These are phyloP conservation scores for Massarina eburnea DNA, from an alignment of 2,329 filamentous ascomycete genomes.

Conservation along the genomic window DNA sequence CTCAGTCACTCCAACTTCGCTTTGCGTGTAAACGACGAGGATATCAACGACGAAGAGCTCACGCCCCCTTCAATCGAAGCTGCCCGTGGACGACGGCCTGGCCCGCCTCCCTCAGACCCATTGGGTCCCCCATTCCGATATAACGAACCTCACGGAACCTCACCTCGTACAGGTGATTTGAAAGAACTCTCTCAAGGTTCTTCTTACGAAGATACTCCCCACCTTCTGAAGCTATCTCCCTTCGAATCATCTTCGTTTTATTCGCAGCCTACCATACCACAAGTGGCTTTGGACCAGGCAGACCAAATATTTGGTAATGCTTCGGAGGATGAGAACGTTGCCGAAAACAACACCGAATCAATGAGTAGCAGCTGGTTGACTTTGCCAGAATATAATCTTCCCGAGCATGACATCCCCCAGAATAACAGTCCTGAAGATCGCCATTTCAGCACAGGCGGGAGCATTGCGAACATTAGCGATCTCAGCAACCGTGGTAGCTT, in stretches of 20 bases:
- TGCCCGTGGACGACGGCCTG: slow-evolving; percentile 9
- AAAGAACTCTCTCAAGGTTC: slow-evolving; percentile 28
- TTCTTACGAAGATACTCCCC: slow-evolving; percentile 41
- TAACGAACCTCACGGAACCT: slow-evolving; percentile 8
- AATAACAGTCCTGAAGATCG: slow-evolving; percentile 10
- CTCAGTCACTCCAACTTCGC: slow-evolving; percentile 31
- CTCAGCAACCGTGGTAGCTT: slow-evolving; percentile 18
- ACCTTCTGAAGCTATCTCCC: slow-evolving; percentile 30
- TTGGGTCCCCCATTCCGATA: slow-evolving; percentile 31
- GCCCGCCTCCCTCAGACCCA: slow-evolving; percentile 23
- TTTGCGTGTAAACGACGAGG: slow-evolving; percentile 2
- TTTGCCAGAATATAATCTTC: no score
- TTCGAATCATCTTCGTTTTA: slow-evolving; percentile 31
- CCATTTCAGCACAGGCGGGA: slow-evolving; percentile 23
- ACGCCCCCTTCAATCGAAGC: background rate
- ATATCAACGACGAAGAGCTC: background rate
- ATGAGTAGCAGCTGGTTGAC: no score
- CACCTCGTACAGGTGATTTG: slow-evolving; percentile 16
- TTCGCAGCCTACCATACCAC: slow-evolving; percentile 17
- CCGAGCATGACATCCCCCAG: slow-evolving; percentile 4
- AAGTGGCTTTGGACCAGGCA: slow-evolving; percentile 29
- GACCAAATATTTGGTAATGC: slow-evolving; percentile 31
- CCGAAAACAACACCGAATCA: slow-evolving; percentile 12
- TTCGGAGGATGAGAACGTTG: slow-evolving; percentile 6
- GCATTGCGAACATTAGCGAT: slow-evolving; percentile 38